phyloP scores from a whole-genome alignment of 371 early-diverging fungal genomes.

The Actinomortierella wolfii region DNA sequence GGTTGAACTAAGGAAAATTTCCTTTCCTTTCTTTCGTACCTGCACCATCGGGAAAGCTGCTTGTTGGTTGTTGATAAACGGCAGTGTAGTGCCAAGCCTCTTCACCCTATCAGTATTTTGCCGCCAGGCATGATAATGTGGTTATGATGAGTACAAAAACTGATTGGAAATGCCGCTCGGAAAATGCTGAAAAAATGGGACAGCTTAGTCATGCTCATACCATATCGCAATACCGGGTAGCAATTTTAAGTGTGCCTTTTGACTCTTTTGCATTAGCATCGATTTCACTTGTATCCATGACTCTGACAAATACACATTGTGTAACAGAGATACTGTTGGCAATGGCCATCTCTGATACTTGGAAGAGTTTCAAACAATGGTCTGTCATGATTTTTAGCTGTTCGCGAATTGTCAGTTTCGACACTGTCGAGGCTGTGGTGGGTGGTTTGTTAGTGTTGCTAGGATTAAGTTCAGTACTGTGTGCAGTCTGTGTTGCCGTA shows the following conservation, averaged over 20 bases:
- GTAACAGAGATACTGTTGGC: constrained; percentile 15
- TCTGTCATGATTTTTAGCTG: constrained; percentile 21
- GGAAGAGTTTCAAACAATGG: constrained; percentile 18
- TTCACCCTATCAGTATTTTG: background rate
- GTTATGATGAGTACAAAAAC: no score
- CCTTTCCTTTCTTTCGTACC: constrained; percentile 2
- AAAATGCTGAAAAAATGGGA: background rate
- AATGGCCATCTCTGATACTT: constrained; percentile 16
- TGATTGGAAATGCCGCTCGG: no score
- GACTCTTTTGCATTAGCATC: background rate
- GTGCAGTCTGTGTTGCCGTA: constrained; percentile 2
- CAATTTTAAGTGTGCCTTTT: constrained; percentile 9
- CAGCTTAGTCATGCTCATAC: constrained; percentile 7
- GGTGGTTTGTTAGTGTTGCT: background rate
- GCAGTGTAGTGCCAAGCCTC: constrained; percentile 27
- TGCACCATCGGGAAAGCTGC: background rate
- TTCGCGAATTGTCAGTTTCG: constrained; percentile 9
- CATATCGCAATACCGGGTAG: constrained; percentile 31
- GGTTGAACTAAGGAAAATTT: background rate
- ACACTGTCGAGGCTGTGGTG: no score
- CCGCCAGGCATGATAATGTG: background rate
- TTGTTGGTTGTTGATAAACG: constrained; percentile 3
- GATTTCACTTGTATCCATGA: background rate
- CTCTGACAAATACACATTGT: constrained; percentile 5
- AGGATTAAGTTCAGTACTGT: background rate